A percentile compares a stretch with the other conserved stretches of the same genome.
These are phyloP conservation scores for Psilocybe cubensis DNA, from an alignment of 768 basidiomycete species.

Conservation along the genomic window DNA sequence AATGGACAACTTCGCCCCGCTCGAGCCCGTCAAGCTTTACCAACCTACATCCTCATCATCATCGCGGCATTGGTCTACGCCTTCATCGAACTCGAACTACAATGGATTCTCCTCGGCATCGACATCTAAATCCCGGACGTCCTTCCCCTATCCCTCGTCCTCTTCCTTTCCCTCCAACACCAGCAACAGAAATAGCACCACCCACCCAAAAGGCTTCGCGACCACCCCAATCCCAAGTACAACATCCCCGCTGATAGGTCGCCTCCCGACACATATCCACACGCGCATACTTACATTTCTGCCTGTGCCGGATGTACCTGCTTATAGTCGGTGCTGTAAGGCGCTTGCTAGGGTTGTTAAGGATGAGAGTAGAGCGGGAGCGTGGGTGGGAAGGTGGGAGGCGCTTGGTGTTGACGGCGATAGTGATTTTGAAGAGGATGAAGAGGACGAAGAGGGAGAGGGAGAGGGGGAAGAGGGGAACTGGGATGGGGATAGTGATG, in stretches of 20 bases:
- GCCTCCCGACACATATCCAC: constrained; percentile 79
- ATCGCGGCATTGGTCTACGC: constrained; percentile 12
- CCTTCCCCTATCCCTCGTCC: background rate
- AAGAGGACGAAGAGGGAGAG: background rate
- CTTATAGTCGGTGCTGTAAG: constrained; percentile 70
- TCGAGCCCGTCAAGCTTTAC: constrained; percentile 74
- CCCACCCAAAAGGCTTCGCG: too few relatives aligned
- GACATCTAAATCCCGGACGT: too few relatives aligned
- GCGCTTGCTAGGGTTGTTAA: constrained; percentile 63
- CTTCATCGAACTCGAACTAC: background rate
- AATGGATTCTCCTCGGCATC: too few relatives aligned
- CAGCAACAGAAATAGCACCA: background rate
- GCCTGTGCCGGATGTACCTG: constrained; percentile 80
- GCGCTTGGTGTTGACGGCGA: constrained; percentile 54
- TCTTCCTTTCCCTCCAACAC: background rate
- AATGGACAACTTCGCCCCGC: constrained; percentile 88
- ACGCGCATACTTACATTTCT: constrained; percentile 72
- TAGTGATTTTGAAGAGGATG: constrained; percentile 13
- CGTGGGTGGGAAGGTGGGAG: constrained; percentile 80
- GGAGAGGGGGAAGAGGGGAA: background rate
- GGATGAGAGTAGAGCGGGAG: constrained; percentile 74
- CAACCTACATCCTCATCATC: constrained; percentile 27
- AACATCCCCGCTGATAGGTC: constrained; percentile 66
- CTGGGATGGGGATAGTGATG: background rate
- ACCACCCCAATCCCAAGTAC: background rate